Base-by-base conservation (phyloP, 1,284 basidiomycete species). In the Trichosporon faecale region DNA sequence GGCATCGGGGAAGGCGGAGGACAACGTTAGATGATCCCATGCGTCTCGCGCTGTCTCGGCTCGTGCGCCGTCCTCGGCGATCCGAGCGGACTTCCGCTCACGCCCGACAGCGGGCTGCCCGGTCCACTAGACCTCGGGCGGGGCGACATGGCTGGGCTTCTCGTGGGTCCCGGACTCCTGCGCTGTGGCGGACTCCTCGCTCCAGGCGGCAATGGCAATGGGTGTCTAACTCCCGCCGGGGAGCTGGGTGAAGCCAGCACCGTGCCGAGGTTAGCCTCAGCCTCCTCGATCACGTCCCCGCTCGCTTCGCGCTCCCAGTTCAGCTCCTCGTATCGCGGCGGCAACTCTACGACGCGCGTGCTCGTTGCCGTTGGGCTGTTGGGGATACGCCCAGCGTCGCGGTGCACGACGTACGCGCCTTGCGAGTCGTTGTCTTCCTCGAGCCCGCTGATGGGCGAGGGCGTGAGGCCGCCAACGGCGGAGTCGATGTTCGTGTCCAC, bases 261-360 rank as follows among this genome's bases (percentile, higher is more conserved):
- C 65, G 49, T 66, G 25, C 29, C 65, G n/a, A 61, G 55, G 35
- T 55, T 18, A 14, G 57, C 60, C 27, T 60, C 29, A 11, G 29
- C 65, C 21, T 66, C 46, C n/a, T 33, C 37, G 23, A 66, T 31
- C 2, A 33, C 65, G 46, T 33, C 46, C 3, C 33, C 65, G 29
- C 29, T 55, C 14, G 21, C 37, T 63, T 75, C 75, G 49, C 72
- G 71, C 69, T 70, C 76, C 81, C 80, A 82, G 61, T 78, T 70
- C 52, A 82, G 66, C 70, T 82, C 79, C 27, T 82, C 81, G 69
- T 82, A 82, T 64, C 81, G 71, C 5, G 81, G 81, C 25, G 81
- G 81, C 52, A 82, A 71, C 69, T 82, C 81, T 21, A 79, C 49
- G 7, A 78, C 77, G 29, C 66, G 71, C 5, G 40, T 23, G 29